Base-by-base conservation (phyloP, 225 moss, liverwort and hornwort species). In the Asterella californica region DNA sequence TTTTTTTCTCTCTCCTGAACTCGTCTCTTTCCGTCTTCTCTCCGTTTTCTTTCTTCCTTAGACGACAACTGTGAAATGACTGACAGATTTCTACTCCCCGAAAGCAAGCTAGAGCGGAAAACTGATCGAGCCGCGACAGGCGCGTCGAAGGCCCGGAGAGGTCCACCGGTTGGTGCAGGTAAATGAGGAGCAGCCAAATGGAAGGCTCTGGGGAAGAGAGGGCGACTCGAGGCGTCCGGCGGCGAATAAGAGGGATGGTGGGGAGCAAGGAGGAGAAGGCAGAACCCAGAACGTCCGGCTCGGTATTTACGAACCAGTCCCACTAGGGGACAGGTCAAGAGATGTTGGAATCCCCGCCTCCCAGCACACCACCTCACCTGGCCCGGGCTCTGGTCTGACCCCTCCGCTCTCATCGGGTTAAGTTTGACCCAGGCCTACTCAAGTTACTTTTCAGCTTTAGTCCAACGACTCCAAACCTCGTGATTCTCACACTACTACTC, bases 131-230 rank as follows among this genome's bases (percentile, higher is more conserved):
- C 0, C 57, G 6, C 15, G 59, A 27, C 48, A 9, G 53, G 27
- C 33, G 75, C 53, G 15, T 34, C 36, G 50, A 52, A 32, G 71
- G 25, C 19, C n/a, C n/a, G 46, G 45, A 42, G 25, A 46, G 38
- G 75, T 53, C 75, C 2, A 22, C 30, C 50, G 75, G 75, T 53
- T 10, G 52, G 36, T 74, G 52, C 75, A 75, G 75, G 75, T 75
- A 54, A n/a, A 6, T n/a, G 15, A 1, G n/a, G 24, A 74, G 33
- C 27, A 29, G 72, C 72, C 72, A 72, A 72, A 72, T 72, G 76
- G 34, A 76, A n/a, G 49, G 72, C 38, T 42, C 33, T 67, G 34
- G 5, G 36, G 7, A 70, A 25, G 36, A 34, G 36, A 46, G 36
- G 25, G 2, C 24, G 42, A 10, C 8, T 67, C 36, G 32, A 17